Base-by-base conservation (phyloP, 2,329 filamentous ascomycete species). In the Ceratocystiopsis brevicomis region DNA sequence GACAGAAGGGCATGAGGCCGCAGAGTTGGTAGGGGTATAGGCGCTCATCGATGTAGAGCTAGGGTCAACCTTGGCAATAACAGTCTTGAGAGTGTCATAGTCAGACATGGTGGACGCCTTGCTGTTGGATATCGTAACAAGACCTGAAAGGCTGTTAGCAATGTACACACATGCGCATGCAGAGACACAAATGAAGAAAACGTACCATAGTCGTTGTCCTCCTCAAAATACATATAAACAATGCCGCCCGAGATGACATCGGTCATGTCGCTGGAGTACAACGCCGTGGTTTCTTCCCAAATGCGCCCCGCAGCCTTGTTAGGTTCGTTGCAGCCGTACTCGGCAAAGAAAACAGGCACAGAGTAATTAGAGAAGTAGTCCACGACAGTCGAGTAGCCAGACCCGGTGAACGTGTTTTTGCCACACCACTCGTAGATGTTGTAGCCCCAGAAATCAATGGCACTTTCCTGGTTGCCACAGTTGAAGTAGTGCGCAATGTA, bases 341-440 rank as follows among this genome's bases (percentile, higher is more conserved):
- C 90, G 51, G 90, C 90, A 60, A 98, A 95, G 78, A 98, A 98
- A 55, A 86, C 82, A 39, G 90, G 90, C 3, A 96, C 84, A 11
- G 83, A 84, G 71, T 90, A 98, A 58, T 79, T 75, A 47, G 68
- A 61, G 67, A 95, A 98, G 65, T 95, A 88, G 51, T 83, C 62
- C 53, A 86, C 86, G 59, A 88, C 81, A 45, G 76, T 70, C 50
- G 79, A 69, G 64, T 87, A 98, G 44, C 85, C 84, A 4, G 90
- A 95, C 47, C 69, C 57, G 34, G 68, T 57, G 66, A 81, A 90
- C 54, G 68, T 75, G 56, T 83, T 93, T 53, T 87, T 61, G 53
- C 88, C 90, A 60, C 90, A 98, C 90, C 90, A 98, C 43, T 87
- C 93, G 73, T 98, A 98, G 66, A 96, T 94, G 71, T 98, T 98